Evolutionary conservation across 1,139 yeast species (phyloP).

Genomic region (Suhomyces choctaworum): DNA sequence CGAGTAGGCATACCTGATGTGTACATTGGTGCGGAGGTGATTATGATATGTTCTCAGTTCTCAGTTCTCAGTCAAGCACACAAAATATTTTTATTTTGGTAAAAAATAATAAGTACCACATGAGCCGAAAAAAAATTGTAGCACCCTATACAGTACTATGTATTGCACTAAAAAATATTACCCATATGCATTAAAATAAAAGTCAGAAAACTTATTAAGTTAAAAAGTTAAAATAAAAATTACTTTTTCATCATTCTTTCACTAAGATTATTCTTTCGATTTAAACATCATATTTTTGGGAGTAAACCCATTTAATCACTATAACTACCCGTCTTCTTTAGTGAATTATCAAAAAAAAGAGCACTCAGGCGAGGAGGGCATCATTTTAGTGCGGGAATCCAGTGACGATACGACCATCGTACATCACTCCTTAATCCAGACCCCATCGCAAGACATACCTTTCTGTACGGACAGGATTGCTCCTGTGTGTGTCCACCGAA

Average conservation of each 20-base stretch:
- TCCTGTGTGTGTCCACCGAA: too few species aligned
- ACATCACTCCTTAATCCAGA: too few species aligned
- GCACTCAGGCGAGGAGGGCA: neutral
- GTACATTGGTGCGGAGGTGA: too few species aligned
- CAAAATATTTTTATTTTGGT: too few species aligned
- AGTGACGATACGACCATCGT: too few species aligned
- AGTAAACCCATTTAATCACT: slow-evolving; percentile 5
- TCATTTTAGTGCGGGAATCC: neutral
- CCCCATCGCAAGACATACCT: too few species aligned
- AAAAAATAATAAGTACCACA: neutral
- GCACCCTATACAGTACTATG: neutral
- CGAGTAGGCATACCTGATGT: too few species aligned
- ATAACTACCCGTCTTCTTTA: slow-evolving; percentile 11
- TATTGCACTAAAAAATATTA: slow-evolving; percentile 1
- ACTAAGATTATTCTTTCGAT: slow-evolving; percentile 13
- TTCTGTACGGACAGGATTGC: too few species aligned
- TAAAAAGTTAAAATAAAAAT: slow-evolving; percentile 11
- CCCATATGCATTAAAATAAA: slow-evolving; percentile 7
- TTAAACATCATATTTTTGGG: slow-evolving; percentile 11
- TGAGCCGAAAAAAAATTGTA: slow-evolving; percentile 1
- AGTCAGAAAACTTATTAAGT: slow-evolving; percentile 5
- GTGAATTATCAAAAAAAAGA: neutral
- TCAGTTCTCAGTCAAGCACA: too few species aligned
- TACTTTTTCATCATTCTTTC: slow-evolving; percentile 14
- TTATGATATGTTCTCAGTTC: too few species aligned